Evolutionary conservation across 495 filamentous ascomycete genomes (phyloP).

Genomic region (Neurospora discreta): DNA sequence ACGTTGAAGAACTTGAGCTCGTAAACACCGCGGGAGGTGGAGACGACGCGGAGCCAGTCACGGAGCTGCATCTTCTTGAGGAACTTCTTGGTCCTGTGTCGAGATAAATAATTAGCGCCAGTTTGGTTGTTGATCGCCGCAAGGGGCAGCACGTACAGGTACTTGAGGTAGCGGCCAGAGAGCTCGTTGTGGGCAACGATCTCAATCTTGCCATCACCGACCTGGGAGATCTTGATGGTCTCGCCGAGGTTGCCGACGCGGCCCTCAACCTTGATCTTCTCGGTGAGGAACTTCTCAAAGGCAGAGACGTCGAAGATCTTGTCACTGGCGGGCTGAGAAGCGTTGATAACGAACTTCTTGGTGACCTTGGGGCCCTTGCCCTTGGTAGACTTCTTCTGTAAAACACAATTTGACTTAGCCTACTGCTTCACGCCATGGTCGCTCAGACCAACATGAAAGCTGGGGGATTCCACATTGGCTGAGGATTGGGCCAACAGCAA

Average conservation of each 20-base stretch:
- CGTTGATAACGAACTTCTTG: slow-evolving; percentile 95
- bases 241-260: slow-evolving; percentile 97
- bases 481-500: slow-evolving; percentile 67
- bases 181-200: slow-evolving; percentile 95
- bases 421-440: slow-evolving; percentile 71
- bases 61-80: slow-evolving; percentile 99
- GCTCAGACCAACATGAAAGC: slow-evolving; percentile 10
- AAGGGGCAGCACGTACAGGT: slow-evolving; percentile 58
- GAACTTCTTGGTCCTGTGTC: slow-evolving; percentile 94
- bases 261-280: slow-evolving; percentile 99
- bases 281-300: slow-evolving; percentile 99
- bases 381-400: slow-evolving; percentile 55
- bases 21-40: slow-evolving; percentile 92
- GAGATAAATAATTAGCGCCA: not conserved
- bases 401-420: slow-evolving; percentile 59
- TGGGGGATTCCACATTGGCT: not conserved
- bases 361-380: slow-evolving; percentile 51
- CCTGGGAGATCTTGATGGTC: slow-evolving; percentile 76
- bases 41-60: slow-evolving; percentile 98
- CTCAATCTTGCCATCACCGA: slow-evolving; percentile 93
- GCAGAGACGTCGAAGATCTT: slow-evolving; percentile 99
- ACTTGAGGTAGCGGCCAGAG: slow-evolving; percentile 98
- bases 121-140: not conserved
- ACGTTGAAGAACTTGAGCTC: slow-evolving; percentile 99
- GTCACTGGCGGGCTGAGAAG: slow-evolving; percentile 90